Percentiles rank a stretch among this genome's conserved stretches.
Evolutionary conservation across 2,329 filamentous ascomycete genomes (phyloP).

Genomic region (Diaporthe eres): DNA sequence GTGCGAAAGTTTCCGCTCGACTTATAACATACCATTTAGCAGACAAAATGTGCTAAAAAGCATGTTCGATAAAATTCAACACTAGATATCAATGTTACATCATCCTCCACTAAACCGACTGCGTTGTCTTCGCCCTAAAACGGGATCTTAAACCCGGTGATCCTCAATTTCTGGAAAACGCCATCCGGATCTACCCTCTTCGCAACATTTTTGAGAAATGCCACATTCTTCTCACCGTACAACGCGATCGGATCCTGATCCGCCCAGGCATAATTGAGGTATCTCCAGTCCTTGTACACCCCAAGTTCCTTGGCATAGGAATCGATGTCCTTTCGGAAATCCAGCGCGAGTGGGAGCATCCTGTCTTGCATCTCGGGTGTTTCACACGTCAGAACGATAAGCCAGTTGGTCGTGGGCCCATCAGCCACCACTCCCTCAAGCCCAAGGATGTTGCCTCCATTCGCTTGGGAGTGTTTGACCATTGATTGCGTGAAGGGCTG

Average conservation of each 20-base stretch:
- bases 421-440: slow-evolving; percentile 47
- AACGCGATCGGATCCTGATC: slow-evolving; percentile 35
- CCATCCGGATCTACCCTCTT: slow-evolving; percentile 10
- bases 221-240: slow-evolving; percentile 34
- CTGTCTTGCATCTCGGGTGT: not conserved
- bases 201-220: slow-evolving; percentile 17
- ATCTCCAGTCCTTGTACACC: slow-evolving; percentile 27
- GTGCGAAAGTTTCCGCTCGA: not conserved
- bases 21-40: not conserved
- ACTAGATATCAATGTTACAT: not conserved
- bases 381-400: not conserved
- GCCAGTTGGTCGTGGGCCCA: slow-evolving; percentile 23
- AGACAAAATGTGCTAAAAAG: not conserved
- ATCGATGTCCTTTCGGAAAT: not conserved
- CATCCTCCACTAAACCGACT: not conserved
- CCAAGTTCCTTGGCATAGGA: not conserved
- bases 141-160: slow-evolving; percentile 24
- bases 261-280: slow-evolving; percentile 39
- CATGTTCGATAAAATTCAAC: not conserved
- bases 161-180: slow-evolving; percentile 8
- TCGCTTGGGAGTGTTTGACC: slow-evolving; percentile 40
- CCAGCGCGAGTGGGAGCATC: not conserved
- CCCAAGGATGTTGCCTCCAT: slow-evolving; percentile 52
- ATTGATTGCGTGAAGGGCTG: slow-evolving; percentile 25
- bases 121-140: not conserved